Conservation (phyloP, 805 yeast genomes). For the Zygoascus tannicola region DNA sequence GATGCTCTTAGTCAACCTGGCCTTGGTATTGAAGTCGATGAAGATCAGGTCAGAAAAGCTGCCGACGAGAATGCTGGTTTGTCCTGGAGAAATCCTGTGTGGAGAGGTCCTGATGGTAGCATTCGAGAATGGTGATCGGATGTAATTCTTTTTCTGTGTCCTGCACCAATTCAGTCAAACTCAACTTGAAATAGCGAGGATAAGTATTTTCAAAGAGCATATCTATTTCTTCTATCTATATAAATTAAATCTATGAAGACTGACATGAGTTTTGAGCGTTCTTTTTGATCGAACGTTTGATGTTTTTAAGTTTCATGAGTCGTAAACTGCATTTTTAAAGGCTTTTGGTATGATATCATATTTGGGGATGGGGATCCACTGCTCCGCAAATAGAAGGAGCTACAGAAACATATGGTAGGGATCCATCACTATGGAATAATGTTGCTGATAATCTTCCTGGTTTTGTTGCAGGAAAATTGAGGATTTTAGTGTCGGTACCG, state of each 20-base stretch:
- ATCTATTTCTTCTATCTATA: too few relatives aligned
- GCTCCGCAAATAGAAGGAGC: slow-evolving; percentile 34
- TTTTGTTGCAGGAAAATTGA: slow-evolving; percentile 10
- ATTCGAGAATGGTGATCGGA: slow-evolving; percentile 23
- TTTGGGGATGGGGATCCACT: slow-evolving; percentile 29
- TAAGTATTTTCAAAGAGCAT: too few relatives aligned
- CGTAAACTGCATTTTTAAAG: too few relatives aligned
- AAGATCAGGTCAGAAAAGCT: slow-evolving; percentile 19
- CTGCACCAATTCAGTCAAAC: too few relatives aligned
- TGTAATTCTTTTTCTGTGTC: too few relatives aligned
- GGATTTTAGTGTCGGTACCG: slow-evolving; percentile 25
- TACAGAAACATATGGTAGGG: slow-evolving; percentile 27
- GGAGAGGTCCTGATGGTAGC: slow-evolving; percentile 23
- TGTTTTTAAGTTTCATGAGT: too few relatives aligned
- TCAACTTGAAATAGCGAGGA: too few relatives aligned
- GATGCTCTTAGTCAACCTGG: slow-evolving; percentile 21
- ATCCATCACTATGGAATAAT: slow-evolving; percentile 28
- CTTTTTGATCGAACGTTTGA: too few relatives aligned
- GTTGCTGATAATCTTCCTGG: slow-evolving; percentile 16
- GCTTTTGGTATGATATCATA: too few relatives aligned
- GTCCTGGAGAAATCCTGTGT: slow-evolving; percentile 25
- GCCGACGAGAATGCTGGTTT: slow-evolving; percentile 14
- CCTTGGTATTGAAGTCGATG: slow-evolving; percentile 23
- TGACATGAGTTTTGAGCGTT: too few relatives aligned
- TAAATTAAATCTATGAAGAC: too few relatives aligned